Evolutionary conservation across 2,329 filamentous ascomycete genomes (phyloP).

Genomic region (Hymenoscyphus fructigenus): DNA sequence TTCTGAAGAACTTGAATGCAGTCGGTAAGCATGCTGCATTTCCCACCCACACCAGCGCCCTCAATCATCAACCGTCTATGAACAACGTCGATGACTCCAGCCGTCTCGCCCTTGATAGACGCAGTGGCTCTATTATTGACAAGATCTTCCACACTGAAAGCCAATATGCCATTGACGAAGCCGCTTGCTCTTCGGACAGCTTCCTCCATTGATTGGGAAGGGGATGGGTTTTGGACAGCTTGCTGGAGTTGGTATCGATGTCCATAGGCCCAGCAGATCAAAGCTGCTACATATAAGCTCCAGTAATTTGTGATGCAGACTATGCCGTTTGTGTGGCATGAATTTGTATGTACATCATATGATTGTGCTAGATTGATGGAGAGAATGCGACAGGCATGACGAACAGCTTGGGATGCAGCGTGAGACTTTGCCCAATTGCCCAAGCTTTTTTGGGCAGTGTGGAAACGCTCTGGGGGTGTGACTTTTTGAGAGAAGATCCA

Average conservation of each 20-base stretch:
- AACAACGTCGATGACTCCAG: slow-evolving; percentile 49
- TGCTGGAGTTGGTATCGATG: slow-evolving; percentile 34
- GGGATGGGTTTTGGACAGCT: slow-evolving; percentile 5
- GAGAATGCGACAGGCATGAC: slow-evolving; percentile 53
- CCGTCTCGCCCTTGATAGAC: slow-evolving; percentile 43
- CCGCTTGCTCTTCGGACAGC: slow-evolving; percentile 29
- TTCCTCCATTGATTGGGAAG: slow-evolving; percentile 15
- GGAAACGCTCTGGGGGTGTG: slow-evolving; percentile 43
- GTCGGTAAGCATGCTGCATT: slow-evolving; percentile 52
- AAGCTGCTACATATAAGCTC: slow-evolving; percentile 55
- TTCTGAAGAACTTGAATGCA: slow-evolving; percentile 52
- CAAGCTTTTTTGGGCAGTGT: slow-evolving; percentile 48
- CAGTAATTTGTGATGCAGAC: slow-evolving; percentile 49
- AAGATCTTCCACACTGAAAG: slow-evolving; percentile 42
- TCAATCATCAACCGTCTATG: slow-evolving; percentile 49
- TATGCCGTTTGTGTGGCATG: slow-evolving; percentile 16
- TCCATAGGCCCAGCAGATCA: slow-evolving; percentile 60
- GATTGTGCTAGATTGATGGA: slow-evolving; percentile 43
- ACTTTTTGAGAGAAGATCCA: slow-evolving; percentile 59
- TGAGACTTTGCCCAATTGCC: slow-evolving; percentile 47
- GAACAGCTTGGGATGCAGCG: slow-evolving; percentile 46
- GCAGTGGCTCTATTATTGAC: slow-evolving; percentile 35
- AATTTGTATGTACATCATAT: slow-evolving; percentile 12
- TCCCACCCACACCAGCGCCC: slow-evolving; percentile 43
- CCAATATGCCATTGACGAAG: slow-evolving; percentile 43